Conservation (phyloP, 805 yeast genomes). For the Metschnikowia cubensis region DNA sequence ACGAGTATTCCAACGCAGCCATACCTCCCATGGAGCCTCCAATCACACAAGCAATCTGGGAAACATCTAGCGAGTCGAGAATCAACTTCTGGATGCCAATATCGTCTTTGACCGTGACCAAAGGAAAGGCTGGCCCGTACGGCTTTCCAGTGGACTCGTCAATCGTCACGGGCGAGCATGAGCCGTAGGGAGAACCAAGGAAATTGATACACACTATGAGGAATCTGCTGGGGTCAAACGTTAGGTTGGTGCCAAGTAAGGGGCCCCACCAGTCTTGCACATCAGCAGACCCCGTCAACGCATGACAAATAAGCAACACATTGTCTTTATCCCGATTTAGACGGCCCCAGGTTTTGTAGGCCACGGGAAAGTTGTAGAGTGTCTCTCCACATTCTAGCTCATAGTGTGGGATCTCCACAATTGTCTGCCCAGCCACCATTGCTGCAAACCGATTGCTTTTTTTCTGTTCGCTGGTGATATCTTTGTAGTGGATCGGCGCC, state of each 20-base stretch:
- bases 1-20: conserved; percentile 84
- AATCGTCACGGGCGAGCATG: conserved; percentile 85
- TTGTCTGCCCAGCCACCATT: conserved; percentile 72
- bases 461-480: conserved; percentile 43
- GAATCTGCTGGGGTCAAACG: conserved; percentile 87
- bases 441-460: conserved; percentile 61
- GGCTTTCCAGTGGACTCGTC: conserved; percentile 70
- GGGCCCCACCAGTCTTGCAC: conserved; percentile 99
- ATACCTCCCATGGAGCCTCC: conserved; percentile 99
- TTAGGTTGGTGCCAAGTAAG: conserved; percentile 73
- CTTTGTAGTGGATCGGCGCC: conserved; percentile 23
- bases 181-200: conserved; percentile 95
- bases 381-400: conserved; percentile 79
- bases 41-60: conserved; percentile 73
- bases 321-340: conserved; percentile 68
- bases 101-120: conserved; percentile 92
- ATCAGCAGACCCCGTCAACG: conserved; percentile 92
- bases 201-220: conserved; percentile 86
- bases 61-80: conserved; percentile 76
- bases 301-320: conserved; percentile 90
- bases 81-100: conserved; percentile 72
- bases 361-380: conserved; percentile 75
- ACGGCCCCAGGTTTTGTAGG: conserved; percentile 94
- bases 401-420: conserved; percentile 71
- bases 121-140: conserved; percentile 94